Conservation (phyloP, 768 basidiomycete genomes). For the Rhodotorula taiwanensis region DNA sequence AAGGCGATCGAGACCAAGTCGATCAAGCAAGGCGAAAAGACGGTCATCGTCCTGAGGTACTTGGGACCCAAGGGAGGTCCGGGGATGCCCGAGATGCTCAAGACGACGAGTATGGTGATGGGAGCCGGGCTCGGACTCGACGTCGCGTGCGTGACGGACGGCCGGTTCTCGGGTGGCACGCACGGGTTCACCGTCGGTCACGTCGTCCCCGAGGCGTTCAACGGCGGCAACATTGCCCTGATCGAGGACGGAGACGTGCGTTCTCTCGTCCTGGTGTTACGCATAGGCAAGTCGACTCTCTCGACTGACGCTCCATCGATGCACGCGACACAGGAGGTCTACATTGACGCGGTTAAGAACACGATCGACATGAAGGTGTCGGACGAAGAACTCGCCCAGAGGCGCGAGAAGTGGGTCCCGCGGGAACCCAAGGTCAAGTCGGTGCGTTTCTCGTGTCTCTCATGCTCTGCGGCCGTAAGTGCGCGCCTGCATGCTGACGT, state of each 20-base stretch:
- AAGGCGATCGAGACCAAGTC: slow-evolving; percentile 78
- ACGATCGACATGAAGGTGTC: slow-evolving; percentile 66
- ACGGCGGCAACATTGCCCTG: slow-evolving; percentile 43
- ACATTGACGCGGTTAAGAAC: slow-evolving; percentile 82
- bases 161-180: slow-evolving; percentile 59
- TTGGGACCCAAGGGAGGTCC: slow-evolving; percentile 96
- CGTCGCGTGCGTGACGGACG: slow-evolving; percentile 94
- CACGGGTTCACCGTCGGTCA: slow-evolving; percentile 80
- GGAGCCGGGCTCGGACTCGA: slow-evolving; percentile 93
- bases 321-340: slow-evolving; percentile 49
- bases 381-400: slow-evolving; percentile 66
- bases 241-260: slow-evolving; percentile 43
- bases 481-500: no score
- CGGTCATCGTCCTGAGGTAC: slow-evolving; percentile 83
- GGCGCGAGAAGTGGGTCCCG: slow-evolving; percentile 68
- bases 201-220: slow-evolving; percentile 61
- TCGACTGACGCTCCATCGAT: background rate
- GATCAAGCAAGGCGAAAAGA: slow-evolving; percentile 93
- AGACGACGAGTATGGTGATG: slow-evolving; percentile 88
- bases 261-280: slow-evolving; percentile 12
- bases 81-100: slow-evolving; percentile 99
- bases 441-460: slow-evolving; percentile 4
- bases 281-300: background rate
- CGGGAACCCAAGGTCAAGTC: slow-evolving; percentile 75
- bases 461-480: no score